Evolutionary conservation across 371 early-diverging fungal species (phyloP).

Genomic region (Thermomucor indicae-seudaticae): DNA sequence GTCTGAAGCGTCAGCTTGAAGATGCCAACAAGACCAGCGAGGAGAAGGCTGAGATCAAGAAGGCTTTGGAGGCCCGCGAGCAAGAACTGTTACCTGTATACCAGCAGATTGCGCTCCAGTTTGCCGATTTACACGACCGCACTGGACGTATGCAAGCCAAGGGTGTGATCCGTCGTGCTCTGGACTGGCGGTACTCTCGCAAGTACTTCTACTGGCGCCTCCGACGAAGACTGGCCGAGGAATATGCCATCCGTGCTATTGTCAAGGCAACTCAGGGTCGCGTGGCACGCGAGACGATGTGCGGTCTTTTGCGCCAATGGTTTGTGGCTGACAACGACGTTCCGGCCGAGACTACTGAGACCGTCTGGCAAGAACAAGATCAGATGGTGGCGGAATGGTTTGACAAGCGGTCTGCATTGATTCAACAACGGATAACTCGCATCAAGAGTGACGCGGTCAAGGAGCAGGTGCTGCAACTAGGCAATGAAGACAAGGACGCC

Average conservation of each 20-base stretch:
- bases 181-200: conserved; percentile 84
- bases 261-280: conserved; percentile 27
- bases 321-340: conserved; percentile 21
- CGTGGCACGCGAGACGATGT: conserved; percentile 47
- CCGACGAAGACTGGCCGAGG: conserved; percentile 75
- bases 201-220: conserved; percentile 94
- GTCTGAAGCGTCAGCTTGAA: conserved; percentile 63
- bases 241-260: conserved; percentile 62
- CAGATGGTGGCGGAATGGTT: conserved; percentile 61
- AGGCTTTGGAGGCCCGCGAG: conserved; percentile 76
- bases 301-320: conserved; percentile 51
- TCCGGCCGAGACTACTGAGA: not conserved
- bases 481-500: conserved; percentile 39
- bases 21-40: conserved; percentile 38
- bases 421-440: conserved; percentile 45
- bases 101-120: conserved; percentile 92
- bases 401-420: conserved; percentile 42
- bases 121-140: conserved; percentile 97
- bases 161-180: conserved; percentile 77
- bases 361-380: conserved; percentile 31
- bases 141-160: conserved; percentile 97
- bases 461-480: conserved; percentile 34
- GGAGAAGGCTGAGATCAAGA: conserved; percentile 64
- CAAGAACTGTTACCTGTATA: conserved; percentile 85
- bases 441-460: conserved; percentile 33